Conservation (phyloP, 345 rosid genomes). For the Melastoma malabathricum region DNA sequence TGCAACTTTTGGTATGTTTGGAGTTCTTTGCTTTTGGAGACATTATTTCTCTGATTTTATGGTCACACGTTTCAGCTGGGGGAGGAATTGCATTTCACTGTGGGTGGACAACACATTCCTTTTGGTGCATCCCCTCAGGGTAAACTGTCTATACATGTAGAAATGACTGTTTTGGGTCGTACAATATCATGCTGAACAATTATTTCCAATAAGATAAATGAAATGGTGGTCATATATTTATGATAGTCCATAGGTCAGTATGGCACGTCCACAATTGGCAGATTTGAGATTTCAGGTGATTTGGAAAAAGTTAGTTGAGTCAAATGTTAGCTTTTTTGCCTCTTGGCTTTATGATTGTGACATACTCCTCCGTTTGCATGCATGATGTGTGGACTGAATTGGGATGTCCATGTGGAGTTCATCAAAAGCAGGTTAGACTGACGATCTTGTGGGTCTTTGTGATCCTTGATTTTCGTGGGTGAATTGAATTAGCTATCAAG, state of each 20-base stretch:
- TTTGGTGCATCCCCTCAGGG: constrained; percentile 99
- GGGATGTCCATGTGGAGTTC: constrained; percentile 96
- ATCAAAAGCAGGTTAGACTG: constrained; percentile 73
- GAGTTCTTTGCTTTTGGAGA: constrained; percentile 1
- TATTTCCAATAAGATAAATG: too few species aligned
- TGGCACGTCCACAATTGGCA: too few species aligned
- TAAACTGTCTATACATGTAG: constrained; percentile 10
- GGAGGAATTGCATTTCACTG: constrained; percentile 58
- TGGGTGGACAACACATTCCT: constrained; percentile 84
- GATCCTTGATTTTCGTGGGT: background rate
- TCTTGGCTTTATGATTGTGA: background rate
- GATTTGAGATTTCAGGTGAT: too few species aligned
- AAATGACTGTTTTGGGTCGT: background rate
- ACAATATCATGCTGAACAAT: too few species aligned
- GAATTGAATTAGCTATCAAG: too few species aligned
- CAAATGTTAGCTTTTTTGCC: background rate
- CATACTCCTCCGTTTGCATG: constrained; percentile 8
- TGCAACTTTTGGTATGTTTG: background rate
- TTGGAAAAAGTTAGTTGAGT: too few species aligned
- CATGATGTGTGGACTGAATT: constrained; percentile 98
- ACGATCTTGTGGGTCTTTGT: background rate
- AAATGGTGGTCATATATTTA: too few species aligned
- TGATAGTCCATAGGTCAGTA: too few species aligned
- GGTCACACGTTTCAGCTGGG: constrained; percentile 47
- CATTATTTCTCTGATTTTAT: background rate